These are phyloP conservation scores for Penicillium verrucosum DNA, from an alignment of 2,329 filamentous ascomycete species.

Conservation along the genomic window DNA sequence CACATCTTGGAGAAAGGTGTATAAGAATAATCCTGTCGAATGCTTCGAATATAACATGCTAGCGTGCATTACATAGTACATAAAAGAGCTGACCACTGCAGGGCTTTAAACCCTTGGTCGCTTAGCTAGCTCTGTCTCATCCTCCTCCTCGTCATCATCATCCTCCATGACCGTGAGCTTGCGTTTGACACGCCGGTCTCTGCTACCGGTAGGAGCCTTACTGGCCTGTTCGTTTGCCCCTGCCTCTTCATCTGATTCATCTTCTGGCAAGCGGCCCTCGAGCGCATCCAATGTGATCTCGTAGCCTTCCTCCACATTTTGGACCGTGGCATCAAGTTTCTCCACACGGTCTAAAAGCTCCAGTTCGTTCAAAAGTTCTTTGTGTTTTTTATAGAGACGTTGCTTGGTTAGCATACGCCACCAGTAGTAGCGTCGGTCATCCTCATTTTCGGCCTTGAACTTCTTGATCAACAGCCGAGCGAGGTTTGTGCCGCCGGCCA, in stretches of 20 bases:
- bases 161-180: conserved; percentile 24
- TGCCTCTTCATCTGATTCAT: conserved; percentile 11
- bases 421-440: conserved; percentile 62
- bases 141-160: conserved; percentile 28
- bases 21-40: not conserved
- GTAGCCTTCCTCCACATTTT: conserved; percentile 58
- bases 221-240: not conserved
- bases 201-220: conserved; percentile 10
- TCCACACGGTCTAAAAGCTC: conserved; percentile 56
- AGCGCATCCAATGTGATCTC: conserved; percentile 49
- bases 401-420: conserved; percentile 64
- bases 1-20: not conserved
- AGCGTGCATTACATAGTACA: conserved; percentile 7
- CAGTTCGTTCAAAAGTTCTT: conserved; percentile 58
- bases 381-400: conserved; percentile 59
- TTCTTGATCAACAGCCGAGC: conserved; percentile 50
- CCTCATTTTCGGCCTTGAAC: conserved; percentile 47
- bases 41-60: not conserved
- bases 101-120: conserved; percentile 30
- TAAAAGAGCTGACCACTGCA: not conserved
- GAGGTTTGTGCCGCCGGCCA: conserved; percentile 49
- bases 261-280: conserved; percentile 17
- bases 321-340: conserved; percentile 58
- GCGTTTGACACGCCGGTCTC: conserved; percentile 19
- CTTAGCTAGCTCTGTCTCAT: conserved; percentile 28